Conservation (phyloP, 192 early-diverging fungal species). For the Gigaspora rosea region DNA sequence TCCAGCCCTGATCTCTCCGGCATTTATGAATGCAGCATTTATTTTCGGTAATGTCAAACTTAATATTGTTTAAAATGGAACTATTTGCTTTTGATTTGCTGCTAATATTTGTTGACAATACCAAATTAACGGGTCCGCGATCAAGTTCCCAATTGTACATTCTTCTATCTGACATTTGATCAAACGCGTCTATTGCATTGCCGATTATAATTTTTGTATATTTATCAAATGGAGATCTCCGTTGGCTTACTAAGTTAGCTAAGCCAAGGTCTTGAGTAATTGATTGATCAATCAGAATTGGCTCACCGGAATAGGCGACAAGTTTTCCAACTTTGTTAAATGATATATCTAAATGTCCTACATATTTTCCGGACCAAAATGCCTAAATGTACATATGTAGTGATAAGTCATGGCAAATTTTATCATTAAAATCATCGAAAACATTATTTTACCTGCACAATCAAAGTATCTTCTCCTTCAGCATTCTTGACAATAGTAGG, state of each 20-base stretch:
- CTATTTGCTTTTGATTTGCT: slow-evolving; percentile 19
- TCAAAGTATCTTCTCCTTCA: slow-evolving; percentile 64
- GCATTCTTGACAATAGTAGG: slow-evolving; percentile 67
- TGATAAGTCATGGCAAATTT: not conserved
- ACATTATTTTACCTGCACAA: slow-evolving; percentile 62
- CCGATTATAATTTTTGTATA: slow-evolving; percentile 49
- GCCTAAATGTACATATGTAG: slow-evolving; percentile 26
- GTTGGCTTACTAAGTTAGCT: slow-evolving; percentile 40
- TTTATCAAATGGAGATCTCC: slow-evolving; percentile 51
- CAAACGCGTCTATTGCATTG: slow-evolving; percentile 44
- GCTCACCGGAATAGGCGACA: slow-evolving; percentile 54
- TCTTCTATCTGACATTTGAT: slow-evolving; percentile 51
- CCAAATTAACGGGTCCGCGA: slow-evolving; percentile 54
- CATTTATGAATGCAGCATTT: slow-evolving; percentile 55
- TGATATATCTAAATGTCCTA: slow-evolving; percentile 62
- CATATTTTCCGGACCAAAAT: slow-evolving; percentile 61
- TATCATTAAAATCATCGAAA: not conserved
- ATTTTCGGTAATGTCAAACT: not conserved
- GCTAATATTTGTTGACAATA: slow-evolving; percentile 44
- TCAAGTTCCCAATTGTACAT: slow-evolving; percentile 63
- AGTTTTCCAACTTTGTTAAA: slow-evolving; percentile 59
- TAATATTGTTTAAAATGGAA: too few species aligned
- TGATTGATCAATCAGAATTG: slow-evolving; percentile 58
- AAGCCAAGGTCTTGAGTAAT: slow-evolving; percentile 51
- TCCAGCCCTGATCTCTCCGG: slow-evolving; percentile 62